Percentiles rank a stretch among this genome's conserved stretches.
Evolutionary conservation across 257 asterid genomes (phyloP).

Genomic region (Plantago major): DNA sequence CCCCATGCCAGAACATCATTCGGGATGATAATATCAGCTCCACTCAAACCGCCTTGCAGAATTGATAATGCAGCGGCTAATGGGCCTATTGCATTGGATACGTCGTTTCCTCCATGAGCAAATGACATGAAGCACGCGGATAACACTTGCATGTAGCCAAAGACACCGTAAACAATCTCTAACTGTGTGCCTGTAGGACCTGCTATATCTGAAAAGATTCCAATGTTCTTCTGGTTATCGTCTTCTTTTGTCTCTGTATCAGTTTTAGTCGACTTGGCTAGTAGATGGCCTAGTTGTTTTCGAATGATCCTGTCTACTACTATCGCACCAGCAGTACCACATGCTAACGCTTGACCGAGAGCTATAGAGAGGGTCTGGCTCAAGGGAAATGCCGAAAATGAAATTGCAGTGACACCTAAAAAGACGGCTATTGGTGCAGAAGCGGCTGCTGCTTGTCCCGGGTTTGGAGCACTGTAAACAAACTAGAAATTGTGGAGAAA

Average conservation of each 20-base stretch:
- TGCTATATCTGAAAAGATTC: slow-evolving; percentile 78
- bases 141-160: slow-evolving; percentile 85
- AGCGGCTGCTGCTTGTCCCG: slow-evolving; percentile 94
- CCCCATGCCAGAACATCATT: slow-evolving; percentile 92
- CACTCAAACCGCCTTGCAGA: slow-evolving; percentile 67
- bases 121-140: slow-evolving; percentile 98
- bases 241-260: slow-evolving; percentile 33
- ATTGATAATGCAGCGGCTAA: slow-evolving; percentile 82
- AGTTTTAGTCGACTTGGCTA: slow-evolving; percentile 38
- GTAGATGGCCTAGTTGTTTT: slow-evolving; percentile 85
- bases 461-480: slow-evolving; percentile 94
- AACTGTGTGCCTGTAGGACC: slow-evolving; percentile 91
- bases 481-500: slow-evolving; percentile 50
- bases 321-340: slow-evolving; percentile 62
- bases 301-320: slow-evolving; percentile 50
- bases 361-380: slow-evolving; percentile 49
- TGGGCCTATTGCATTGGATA: slow-evolving; percentile 91
- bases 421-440: slow-evolving; percentile 89
- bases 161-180: slow-evolving; percentile 82
- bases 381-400: slow-evolving; percentile 79
- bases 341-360: slow-evolving; percentile 55
- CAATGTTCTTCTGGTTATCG: slow-evolving; percentile 31
- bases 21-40: slow-evolving; percentile 66
- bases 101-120: slow-evolving; percentile 98
- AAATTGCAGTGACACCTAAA: slow-evolving; percentile 69